These are phyloP conservation scores for Paraphoma sp. DNA, from an alignment of 2,329 filamentous ascomycete species.

Conservation along the genomic window DNA sequence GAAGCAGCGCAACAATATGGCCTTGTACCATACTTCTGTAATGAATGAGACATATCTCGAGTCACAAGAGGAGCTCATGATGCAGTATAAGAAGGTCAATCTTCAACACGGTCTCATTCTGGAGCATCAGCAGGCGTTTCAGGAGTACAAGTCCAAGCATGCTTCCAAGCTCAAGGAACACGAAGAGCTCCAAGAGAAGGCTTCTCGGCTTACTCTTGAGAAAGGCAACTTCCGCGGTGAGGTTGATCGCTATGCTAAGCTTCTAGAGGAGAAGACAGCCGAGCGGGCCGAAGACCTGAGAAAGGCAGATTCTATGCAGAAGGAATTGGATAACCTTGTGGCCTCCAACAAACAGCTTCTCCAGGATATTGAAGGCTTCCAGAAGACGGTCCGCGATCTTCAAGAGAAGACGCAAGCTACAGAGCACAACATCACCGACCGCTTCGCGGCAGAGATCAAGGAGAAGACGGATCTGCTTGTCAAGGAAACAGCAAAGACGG, in stretches of 20 bases:
- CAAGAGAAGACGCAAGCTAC: conserved; percentile 21
- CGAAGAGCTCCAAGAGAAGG: conserved; percentile 26
- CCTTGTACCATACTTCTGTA: conserved; percentile 28
- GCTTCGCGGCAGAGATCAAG: conserved; percentile 24
- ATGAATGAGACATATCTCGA: conserved; percentile 32
- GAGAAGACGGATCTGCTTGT: conserved; percentile 19
- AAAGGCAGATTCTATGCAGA: conserved; percentile 15
- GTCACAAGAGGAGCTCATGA: conserved; percentile 30
- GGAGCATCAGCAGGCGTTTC: conserved; percentile 36
- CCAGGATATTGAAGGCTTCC: conserved; percentile 21
- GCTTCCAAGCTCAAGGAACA: conserved; percentile 28
- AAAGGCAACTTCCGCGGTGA: conserved; percentile 36
- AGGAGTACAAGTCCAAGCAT: conserved; percentile 26
- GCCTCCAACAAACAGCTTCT: conserved; percentile 24
- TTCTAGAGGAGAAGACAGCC: conserved; percentile 17
- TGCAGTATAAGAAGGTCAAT: conserved; percentile 37
- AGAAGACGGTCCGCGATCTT: conserved; percentile 14
- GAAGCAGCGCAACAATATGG: conserved; percentile 37
- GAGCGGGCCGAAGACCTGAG: conserved; percentile 12
- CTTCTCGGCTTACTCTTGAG: conserved; percentile 37
- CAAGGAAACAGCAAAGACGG: conserved; percentile 26
- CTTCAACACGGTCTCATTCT: conserved; percentile 35
- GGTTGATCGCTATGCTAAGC: conserved; percentile 23
- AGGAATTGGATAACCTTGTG: conserved; percentile 20
- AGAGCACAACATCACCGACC: conserved; percentile 19